A percentile compares a stretch with the other conserved stretches of the same genome.
Conservation (phyloP, 208 protist species). For the Blastocrithidia nonstop region DNA sequence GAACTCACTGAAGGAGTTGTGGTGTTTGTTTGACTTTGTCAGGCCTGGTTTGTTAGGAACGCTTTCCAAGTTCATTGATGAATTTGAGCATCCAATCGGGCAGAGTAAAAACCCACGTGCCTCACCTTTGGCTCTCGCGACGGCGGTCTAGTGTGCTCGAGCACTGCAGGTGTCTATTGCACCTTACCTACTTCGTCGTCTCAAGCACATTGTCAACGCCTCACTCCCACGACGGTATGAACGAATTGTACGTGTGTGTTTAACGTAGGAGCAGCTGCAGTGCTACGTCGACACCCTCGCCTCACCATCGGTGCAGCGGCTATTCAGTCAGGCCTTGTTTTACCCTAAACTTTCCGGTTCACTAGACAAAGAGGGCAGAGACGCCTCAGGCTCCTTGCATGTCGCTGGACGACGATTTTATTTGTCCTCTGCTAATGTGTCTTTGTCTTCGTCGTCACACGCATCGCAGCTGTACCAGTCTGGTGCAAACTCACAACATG, state of each 20-base stretch:
- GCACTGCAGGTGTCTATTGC: constrained; percentile 86
- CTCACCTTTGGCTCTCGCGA: constrained; percentile 66
- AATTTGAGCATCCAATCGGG: constrained; percentile 70
- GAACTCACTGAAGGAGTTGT: constrained; percentile 98
- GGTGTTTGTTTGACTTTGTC: constrained; percentile 99
- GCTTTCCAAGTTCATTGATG: constrained; percentile 51
- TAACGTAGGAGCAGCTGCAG: constrained; percentile 86
- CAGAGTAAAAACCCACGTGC: constrained; percentile 88
- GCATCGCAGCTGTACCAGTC: no score
- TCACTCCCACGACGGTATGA: constrained; percentile 92
- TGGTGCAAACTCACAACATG: not conserved
- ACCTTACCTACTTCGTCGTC: constrained; percentile 91
- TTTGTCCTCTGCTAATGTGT: constrained; percentile 16
- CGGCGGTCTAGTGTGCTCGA: constrained; percentile 90
- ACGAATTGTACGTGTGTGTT: constrained; percentile 91
- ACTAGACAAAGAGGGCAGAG: constrained; percentile 41
- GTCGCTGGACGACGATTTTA: constrained; percentile 32
- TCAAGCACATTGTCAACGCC: constrained; percentile 90
- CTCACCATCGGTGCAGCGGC: constrained; percentile 36
- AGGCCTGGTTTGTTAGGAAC: constrained; percentile 90
- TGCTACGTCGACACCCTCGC: constrained; percentile 85
- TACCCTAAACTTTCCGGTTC: constrained; percentile 11
- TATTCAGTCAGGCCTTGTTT: constrained; percentile 27
- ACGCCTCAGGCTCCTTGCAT: constrained; percentile 37
- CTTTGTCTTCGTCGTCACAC: no score